These are phyloP conservation scores for Millerozyma acaciae DNA, from an alignment of 805 yeast genomes.

Conservation along the genomic window DNA sequence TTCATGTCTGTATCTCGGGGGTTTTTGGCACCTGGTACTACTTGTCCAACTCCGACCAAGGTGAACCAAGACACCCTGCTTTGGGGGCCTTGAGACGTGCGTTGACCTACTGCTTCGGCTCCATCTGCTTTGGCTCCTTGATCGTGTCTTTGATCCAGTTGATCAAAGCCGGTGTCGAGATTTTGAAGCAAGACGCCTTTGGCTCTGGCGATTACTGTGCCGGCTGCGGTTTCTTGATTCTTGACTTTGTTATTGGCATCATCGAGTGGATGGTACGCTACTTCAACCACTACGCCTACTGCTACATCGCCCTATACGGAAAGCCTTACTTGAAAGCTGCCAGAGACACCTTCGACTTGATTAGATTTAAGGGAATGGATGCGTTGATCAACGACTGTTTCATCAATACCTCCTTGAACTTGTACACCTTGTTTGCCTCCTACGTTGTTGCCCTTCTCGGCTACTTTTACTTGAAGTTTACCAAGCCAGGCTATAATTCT, in stretches of 20 bases:
- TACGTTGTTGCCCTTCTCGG: constrained; percentile 58
- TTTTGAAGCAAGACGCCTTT: constrained; percentile 50
- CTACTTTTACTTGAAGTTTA: constrained; percentile 61
- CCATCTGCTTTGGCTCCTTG: constrained; percentile 81
- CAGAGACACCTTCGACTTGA: constrained; percentile 73
- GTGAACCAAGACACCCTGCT: constrained; percentile 77
- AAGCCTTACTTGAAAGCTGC: constrained; percentile 71
- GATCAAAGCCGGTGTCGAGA: constrained; percentile 49
- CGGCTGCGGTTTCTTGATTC: constrained; percentile 47
- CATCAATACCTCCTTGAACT: constrained; percentile 72
- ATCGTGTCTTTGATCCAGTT: constrained; percentile 71
- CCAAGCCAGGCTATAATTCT: constrained; percentile 62
- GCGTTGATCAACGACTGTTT: constrained; percentile 82
- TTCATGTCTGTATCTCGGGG: constrained; percentile 79
- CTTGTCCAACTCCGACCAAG: constrained; percentile 67
- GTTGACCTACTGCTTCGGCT: constrained; percentile 82
- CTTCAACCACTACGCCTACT: constrained; percentile 88
- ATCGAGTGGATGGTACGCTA: constrained; percentile 78
- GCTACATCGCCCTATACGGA: constrained; percentile 85
- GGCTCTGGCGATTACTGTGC: constrained; percentile 50
- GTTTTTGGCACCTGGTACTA: constrained; percentile 92
- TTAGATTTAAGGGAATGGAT: constrained; percentile 77
- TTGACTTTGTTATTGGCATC: constrained; percentile 59
- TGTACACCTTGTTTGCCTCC: constrained; percentile 70
- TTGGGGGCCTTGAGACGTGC: constrained; percentile 77